These are phyloP conservation scores for Chaetothyriales sp. DNA, from an alignment of 2,329 filamentous ascomycete genomes.

Conservation along the genomic window DNA sequence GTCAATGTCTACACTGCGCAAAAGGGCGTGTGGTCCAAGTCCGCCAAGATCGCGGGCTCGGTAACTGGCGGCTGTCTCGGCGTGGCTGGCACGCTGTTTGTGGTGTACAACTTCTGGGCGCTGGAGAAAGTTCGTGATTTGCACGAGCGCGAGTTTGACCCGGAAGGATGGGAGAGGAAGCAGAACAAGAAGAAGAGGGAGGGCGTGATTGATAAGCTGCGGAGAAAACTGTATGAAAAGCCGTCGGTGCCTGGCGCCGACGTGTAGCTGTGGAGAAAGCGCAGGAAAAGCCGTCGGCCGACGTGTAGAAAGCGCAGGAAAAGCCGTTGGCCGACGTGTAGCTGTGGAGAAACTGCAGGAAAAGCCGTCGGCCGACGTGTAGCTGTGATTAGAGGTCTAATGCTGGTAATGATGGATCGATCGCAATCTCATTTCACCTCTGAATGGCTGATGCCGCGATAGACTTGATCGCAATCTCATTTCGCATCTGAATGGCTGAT, in stretches of 20 bases:
- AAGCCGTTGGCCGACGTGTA: constrained; percentile 8
- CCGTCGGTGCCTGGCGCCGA: constrained; percentile 8
- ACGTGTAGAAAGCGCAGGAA: constrained; percentile 11
- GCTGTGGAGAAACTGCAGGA: too few relatives aligned
- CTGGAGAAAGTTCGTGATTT: constrained; percentile 22
- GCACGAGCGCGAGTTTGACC: constrained; percentile 22
- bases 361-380: too few relatives aligned
- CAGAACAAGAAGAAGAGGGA: constrained; percentile 5
- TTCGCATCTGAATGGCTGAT: too few relatives aligned
- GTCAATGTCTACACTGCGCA: constrained; percentile 33
- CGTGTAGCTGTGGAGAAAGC: constrained; percentile 4
- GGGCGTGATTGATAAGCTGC: constrained; percentile 13
- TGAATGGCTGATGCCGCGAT: too few relatives aligned
- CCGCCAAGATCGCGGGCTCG: constrained; percentile 20
- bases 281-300: too few relatives aligned
- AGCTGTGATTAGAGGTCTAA: not conserved
- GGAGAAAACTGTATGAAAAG: constrained; percentile 10
- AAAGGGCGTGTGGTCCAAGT: constrained; percentile 21
- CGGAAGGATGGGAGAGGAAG: constrained; percentile 4
- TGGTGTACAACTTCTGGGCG: constrained; percentile 27
- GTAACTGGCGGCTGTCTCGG: constrained; percentile 14
- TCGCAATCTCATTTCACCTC: too few relatives aligned
- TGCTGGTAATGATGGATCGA: too few relatives aligned
- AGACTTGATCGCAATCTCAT: too few relatives aligned
- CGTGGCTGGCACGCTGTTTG: constrained; percentile 19